Percentiles rank a stretch among this genome's conserved stretches.
phyloP scores from a whole-genome alignment of 257 asterid species.

The Eustoma russellianum region DNA sequence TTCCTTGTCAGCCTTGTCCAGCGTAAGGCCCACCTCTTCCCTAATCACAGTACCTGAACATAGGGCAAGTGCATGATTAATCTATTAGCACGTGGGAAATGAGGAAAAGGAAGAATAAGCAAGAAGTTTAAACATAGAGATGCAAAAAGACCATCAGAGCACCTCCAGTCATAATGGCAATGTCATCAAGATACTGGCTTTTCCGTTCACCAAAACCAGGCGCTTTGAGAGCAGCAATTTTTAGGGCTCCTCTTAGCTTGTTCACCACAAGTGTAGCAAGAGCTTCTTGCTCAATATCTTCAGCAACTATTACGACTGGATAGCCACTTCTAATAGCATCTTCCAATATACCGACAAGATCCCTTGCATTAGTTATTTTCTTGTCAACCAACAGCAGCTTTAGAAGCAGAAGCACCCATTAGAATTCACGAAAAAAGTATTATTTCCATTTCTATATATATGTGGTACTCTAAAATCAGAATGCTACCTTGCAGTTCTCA shows the following conservation, averaged over 20 bases:
- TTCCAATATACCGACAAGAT: conserved; percentile 66
- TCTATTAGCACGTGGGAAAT: background rate
- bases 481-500: conserved; percentile 87
- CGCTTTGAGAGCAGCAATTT: conserved; percentile 96
- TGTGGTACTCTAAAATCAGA: background rate
- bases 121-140: background rate
- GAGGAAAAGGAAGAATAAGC: background rate
- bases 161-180: conserved; percentile 95
- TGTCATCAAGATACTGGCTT: conserved; percentile 95
- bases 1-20: conserved; percentile 86
- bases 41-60: conserved; percentile 81
- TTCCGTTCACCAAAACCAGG: conserved; percentile 99
- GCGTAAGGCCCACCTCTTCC: conserved; percentile 75
- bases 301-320: conserved; percentile 82
- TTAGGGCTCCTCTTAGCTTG: conserved; percentile 82
- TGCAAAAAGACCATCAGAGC: conserved; percentile 2
- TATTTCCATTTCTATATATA: background rate
- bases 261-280: conserved; percentile 96
- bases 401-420: conserved; percentile 12
- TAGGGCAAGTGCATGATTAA: background rate
- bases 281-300: conserved; percentile 97
- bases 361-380: conserved; percentile 90
- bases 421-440: background rate
- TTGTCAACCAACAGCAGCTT: conserved; percentile 87
- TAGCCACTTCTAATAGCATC: conserved; percentile 86